Percentiles rank a stretch among this genome's conserved stretches.
Conservation (phyloP, 495 filamentous ascomycete genomes). For the Podospora pseudocomata region DNA sequence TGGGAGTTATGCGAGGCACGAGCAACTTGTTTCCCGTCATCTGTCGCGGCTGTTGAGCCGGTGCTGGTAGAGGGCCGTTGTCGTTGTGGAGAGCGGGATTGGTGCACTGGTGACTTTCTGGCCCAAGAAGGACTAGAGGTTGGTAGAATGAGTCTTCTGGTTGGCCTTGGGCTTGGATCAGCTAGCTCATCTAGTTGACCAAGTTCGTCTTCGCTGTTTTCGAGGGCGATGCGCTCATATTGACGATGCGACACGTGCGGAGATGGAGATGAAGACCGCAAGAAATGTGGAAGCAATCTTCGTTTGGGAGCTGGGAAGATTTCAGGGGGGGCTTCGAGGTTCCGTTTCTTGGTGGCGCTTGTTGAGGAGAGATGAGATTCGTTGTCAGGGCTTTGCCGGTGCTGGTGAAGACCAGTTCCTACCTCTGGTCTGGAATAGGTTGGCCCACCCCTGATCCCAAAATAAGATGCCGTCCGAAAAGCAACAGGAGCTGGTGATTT, state of each 20-base stretch:
- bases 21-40: not conserved
- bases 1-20: not conserved
- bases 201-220: slow-evolving; percentile 1
- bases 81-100: too few species aligned
- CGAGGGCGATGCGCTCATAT: not conserved
- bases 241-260: not conserved
- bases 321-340: not conserved
- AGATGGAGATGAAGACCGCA: not conserved
- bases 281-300: not conserved
- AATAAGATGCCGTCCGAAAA: not conserved
- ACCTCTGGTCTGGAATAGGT: not conserved
- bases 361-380: not conserved
- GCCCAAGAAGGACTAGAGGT: not conserved
- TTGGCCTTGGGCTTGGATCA: too few species aligned
- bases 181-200: slow-evolving; percentile 1
- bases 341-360: not conserved
- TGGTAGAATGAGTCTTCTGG: not conserved
- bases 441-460: not conserved
- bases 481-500: not conserved
- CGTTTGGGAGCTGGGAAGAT: not conserved
- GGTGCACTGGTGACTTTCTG: too few species aligned
- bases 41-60: not conserved
- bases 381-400: too few species aligned
- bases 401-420: too few species aligned
- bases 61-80: too few species aligned